These are phyloP conservation scores for Austropuccinia psidii DNA, from an alignment of 1,284 basidiomycete species.

Conservation along the genomic window DNA sequence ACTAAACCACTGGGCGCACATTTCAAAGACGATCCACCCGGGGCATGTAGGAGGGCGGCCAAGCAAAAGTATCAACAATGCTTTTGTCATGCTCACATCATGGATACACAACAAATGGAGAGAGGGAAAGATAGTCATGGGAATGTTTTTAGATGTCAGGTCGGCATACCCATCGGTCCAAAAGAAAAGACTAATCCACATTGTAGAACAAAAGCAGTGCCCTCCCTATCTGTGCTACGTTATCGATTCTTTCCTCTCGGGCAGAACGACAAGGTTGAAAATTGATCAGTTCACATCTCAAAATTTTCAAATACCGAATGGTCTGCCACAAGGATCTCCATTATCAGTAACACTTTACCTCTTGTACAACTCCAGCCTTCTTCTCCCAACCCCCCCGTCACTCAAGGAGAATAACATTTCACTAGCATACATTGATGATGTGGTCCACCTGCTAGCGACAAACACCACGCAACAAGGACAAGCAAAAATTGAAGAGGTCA, in stretches of 20 bases:
- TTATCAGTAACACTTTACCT: background rate
- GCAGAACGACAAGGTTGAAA: background rate
- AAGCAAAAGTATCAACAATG: background rate
- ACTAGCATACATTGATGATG: slow-evolving; percentile 19
- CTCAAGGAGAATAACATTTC: background rate
- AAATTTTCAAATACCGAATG: background rate
- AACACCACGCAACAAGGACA: background rate
- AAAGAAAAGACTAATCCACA: background rate
- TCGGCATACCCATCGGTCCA: slow-evolving; percentile 9
- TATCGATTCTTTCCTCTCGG: background rate
- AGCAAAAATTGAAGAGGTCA: background rate
- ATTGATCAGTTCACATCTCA: background rate
- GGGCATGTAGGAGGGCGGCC: background rate
- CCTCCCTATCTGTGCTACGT: background rate
- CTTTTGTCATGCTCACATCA: background rate
- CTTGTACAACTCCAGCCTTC: slow-evolving; percentile 12
- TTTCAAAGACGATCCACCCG: background rate
- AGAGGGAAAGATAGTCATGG: background rate
- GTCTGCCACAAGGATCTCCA: slow-evolving; percentile 13
- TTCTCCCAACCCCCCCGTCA: background rate
- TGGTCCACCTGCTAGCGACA: background rate
- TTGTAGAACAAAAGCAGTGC: background rate
- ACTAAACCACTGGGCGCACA: background rate
- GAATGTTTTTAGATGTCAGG: slow-evolving; percentile 1
- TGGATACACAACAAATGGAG: slow-evolving; percentile 3